Percentiles rank a stretch among this genome's conserved stretches.
Conservation (phyloP, 805 yeast species). For the Kluyveromyces aestuarii region DNA sequence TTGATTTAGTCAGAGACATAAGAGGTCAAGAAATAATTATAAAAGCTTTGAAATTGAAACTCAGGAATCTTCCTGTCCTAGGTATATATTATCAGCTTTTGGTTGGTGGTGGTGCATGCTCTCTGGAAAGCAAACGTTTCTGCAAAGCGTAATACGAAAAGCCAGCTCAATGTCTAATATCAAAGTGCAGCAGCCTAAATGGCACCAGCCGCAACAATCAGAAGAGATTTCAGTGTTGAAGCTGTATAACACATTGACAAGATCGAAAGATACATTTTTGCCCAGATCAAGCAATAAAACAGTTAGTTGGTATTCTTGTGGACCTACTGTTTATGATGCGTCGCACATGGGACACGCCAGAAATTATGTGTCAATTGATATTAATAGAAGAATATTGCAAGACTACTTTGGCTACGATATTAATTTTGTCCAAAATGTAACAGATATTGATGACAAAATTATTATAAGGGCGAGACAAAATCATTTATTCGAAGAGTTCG, state of each 20-base stretch:
- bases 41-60: no score
- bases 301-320: conserved; percentile 95
- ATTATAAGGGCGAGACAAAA: conserved; percentile 90
- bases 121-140: neutral
- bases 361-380: conserved; percentile 90
- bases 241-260: conserved; percentile 75
- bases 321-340: conserved; percentile 95
- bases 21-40: no score
- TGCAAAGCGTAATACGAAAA: neutral
- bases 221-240: conserved; percentile 39
- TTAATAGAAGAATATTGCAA: conserved; percentile 79
- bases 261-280: conserved; percentile 68
- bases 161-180: conserved; percentile 3
- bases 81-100: neutral
- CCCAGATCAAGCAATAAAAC: conserved; percentile 50
- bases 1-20: no score
- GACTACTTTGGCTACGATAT: conserved; percentile 89
- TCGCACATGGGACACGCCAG: conserved; percentile 99
- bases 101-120: neutral
- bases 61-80: no score
- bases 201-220: conserved; percentile 35
- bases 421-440: conserved; percentile 87
- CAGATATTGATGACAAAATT: conserved; percentile 98
- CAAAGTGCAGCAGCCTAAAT: conserved; percentile 41
- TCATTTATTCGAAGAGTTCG: conserved; percentile 60